Percentiles rank a stretch among this genome's conserved stretches.
These are phyloP conservation scores for Eucalyptus victrix DNA, from an alignment of 345 rosid species.

Conservation along the genomic window DNA sequence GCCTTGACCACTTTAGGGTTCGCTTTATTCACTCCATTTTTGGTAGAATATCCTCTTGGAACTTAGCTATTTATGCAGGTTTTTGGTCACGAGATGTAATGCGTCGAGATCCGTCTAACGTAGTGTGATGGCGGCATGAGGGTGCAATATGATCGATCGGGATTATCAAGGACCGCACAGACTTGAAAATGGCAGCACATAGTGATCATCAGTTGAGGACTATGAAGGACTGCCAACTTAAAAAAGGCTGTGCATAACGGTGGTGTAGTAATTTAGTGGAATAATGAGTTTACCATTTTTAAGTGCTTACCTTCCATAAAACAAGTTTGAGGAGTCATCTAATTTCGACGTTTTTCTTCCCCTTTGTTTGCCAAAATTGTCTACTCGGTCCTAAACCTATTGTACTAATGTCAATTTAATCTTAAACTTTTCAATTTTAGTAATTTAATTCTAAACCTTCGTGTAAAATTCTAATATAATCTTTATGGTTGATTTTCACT, in stretches of 20 bases:
- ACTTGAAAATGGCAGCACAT: not conserved
- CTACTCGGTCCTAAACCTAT: not conserved
- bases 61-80: not conserved
- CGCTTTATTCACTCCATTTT: not conserved
- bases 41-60: not conserved
- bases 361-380: not conserved
- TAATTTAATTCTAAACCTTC: not conserved
- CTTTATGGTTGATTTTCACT: not conserved
- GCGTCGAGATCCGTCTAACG: not conserved
- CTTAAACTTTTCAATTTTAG: not conserved
- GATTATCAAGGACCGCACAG: not conserved
- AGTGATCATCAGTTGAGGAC: not conserved
- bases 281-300: not conserved
- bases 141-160: not conserved
- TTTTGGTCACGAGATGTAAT: not conserved
- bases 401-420: rapidly evolving
- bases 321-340: not conserved
- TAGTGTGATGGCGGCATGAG: not conserved
- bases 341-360: not conserved
- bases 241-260: not conserved
- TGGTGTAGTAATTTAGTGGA: not conserved
- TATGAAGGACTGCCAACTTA: not conserved
- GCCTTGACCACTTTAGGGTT: not conserved
- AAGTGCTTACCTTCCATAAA: not conserved
- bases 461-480: not conserved